phyloP scores from a whole-genome alignment of 441 rosid genomes.

The Populus trichocarpa region DNA sequence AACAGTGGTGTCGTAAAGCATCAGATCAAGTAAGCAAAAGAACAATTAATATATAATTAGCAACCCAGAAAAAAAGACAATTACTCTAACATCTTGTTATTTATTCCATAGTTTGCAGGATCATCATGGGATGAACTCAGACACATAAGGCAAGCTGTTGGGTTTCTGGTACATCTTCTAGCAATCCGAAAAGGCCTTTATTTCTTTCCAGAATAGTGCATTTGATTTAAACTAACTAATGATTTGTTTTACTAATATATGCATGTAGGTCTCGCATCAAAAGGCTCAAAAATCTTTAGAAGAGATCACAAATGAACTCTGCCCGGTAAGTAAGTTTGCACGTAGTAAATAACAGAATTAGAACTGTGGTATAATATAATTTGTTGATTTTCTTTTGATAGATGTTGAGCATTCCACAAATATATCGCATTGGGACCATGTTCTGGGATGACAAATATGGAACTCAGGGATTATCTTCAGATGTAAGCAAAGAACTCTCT shows the following conservation, averaged over 20 bases:
- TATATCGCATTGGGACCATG: slow-evolving; percentile 61
- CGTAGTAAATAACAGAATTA: not conserved
- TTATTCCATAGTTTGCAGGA: slow-evolving; percentile 37
- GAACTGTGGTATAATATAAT: no score
- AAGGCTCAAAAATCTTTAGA: slow-evolving; percentile 51
- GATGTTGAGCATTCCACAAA: slow-evolving; percentile 64
- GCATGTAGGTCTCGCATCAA: slow-evolving; percentile 56
- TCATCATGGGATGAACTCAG: slow-evolving; percentile 60
- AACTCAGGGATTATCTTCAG: slow-evolving; percentile 57
- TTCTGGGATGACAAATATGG: slow-evolving; percentile 77
- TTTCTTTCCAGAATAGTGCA: slow-evolving; percentile 4
- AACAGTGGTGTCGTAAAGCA: slow-evolving; percentile 58
- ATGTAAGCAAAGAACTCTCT: slow-evolving; percentile 31
- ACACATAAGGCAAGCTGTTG: slow-evolving; percentile 69
- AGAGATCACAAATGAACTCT: slow-evolving; percentile 51
- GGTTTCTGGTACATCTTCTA: slow-evolving; percentile 50
- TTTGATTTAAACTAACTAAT: no score
- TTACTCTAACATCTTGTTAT: not conserved
- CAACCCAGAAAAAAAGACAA: not conserved
- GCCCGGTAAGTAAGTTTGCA: slow-evolving; percentile 40
- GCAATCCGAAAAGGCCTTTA: not conserved
- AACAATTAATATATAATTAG: not conserved
- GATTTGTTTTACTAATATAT: not conserved
- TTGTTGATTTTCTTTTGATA: slow-evolving; percentile 7
- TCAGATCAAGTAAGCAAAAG: slow-evolving; percentile 45